Percentiles rank a stretch among this genome's conserved stretches.
These are phyloP conservation scores for Ogataea haglerorum DNA, from an alignment of 805 yeast species.

Conservation along the genomic window DNA sequence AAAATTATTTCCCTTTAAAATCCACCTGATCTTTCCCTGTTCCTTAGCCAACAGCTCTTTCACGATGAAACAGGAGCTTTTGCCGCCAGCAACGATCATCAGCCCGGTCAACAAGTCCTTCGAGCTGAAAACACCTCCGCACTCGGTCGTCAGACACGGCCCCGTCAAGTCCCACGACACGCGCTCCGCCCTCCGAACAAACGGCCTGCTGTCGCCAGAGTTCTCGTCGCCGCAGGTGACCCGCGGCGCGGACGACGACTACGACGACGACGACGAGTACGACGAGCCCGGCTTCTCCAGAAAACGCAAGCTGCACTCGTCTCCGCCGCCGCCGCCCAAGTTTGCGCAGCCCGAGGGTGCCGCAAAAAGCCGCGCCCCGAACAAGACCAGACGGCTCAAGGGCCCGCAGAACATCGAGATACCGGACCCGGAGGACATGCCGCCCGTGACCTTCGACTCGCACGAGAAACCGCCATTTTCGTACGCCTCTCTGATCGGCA, in stretches of 20 bases:
- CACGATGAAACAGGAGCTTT: slow-evolving; percentile 17
- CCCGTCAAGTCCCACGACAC: slow-evolving; percentile 8
- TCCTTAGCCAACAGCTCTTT: slow-evolving; percentile 5
- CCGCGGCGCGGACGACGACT: slow-evolving; percentile 13
- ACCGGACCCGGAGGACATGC: slow-evolving; percentile 40
- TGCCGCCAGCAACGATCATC: slow-evolving; percentile 25
- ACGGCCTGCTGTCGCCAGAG: slow-evolving; percentile 36
- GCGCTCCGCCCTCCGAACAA: slow-evolving; percentile 10
- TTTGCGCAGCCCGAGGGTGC: slow-evolving; percentile 13
- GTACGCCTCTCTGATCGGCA: slow-evolving; percentile 88
- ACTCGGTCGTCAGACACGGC: slow-evolving; percentile 23
- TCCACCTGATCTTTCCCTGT: slow-evolving; percentile 9
- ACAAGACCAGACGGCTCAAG: slow-evolving; percentile 21
- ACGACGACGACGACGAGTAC: slow-evolving; percentile 17
- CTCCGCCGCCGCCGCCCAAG: slow-evolving; percentile 23
- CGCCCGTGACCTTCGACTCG: slow-evolving; percentile 47
- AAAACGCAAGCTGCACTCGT: slow-evolving; percentile 16
- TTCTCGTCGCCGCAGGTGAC: slow-evolving; percentile 47
- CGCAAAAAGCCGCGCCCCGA: slow-evolving; percentile 4
- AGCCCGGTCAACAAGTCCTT: slow-evolving; percentile 27
- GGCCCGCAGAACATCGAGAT: slow-evolving; percentile 30
- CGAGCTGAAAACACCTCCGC: slow-evolving; percentile 32
- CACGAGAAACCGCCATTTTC: slow-evolving; percentile 82
- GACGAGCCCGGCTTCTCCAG: slow-evolving; percentile 12
- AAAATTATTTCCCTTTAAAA: slow-evolving; percentile 8